Evolutionary conservation across 1,284 basidiomycete genomes (phyloP).

Genomic region (Serendipita sp.): DNA sequence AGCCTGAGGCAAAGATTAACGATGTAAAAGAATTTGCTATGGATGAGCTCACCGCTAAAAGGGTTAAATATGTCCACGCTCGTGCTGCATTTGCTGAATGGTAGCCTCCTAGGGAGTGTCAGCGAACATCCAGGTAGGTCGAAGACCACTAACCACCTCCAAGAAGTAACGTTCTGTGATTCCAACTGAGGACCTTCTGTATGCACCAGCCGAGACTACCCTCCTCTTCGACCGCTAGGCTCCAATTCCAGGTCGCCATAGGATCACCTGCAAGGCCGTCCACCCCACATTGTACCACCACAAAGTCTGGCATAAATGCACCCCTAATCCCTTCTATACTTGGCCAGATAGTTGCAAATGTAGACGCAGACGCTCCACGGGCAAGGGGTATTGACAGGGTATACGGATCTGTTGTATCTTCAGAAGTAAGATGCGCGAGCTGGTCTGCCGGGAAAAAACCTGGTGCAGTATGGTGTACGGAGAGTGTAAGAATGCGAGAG

Average conservation of each 20-base stretch:
- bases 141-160: constrained; percentile 38
- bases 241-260: constrained; percentile 66
- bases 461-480: constrained; percentile 66
- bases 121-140: constrained; percentile 8
- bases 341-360: constrained; percentile 49
- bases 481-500: constrained; percentile 61
- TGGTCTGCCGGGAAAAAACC: constrained; percentile 70
- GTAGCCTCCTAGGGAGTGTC: constrained; percentile 51
- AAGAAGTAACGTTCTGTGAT: constrained; percentile 43
- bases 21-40: neutral
- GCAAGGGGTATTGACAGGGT: constrained; percentile 62
- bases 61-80: constrained; percentile 72
- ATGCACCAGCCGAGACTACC: constrained; percentile 59
- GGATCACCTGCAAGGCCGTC: constrained; percentile 80
- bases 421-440: constrained; percentile 32
- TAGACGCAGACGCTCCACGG: constrained; percentile 46
- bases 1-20: constrained; percentile 26
- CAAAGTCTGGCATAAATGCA: constrained; percentile 60
- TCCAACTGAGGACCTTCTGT: constrained; percentile 42
- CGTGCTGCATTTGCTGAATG: constrained; percentile 67
- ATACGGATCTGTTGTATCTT: constrained; percentile 46
- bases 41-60: constrained; percentile 41
- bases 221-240: constrained; percentile 39
- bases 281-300: constrained; percentile 75
- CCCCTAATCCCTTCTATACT: constrained; percentile 45